Percentiles rank a stretch among this genome's conserved stretches.
Conservation (phyloP, 2,329 filamentous ascomycete species). For the Reticulascus tulasneorum region DNA sequence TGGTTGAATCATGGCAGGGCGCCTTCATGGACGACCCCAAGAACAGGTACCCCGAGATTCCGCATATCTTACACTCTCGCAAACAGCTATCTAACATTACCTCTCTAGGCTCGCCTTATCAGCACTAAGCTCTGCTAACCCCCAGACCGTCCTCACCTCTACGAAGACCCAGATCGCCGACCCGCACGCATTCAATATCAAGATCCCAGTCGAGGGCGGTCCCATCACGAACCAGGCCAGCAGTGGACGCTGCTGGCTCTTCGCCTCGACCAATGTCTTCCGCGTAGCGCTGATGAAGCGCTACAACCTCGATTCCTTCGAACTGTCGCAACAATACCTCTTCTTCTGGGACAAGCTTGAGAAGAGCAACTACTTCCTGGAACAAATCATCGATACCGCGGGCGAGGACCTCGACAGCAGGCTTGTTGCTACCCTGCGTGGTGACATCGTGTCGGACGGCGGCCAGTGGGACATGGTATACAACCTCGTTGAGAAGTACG, state of each 20-base stretch:
- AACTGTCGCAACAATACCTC: slow-evolving; percentile 82
- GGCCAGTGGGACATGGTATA: slow-evolving; percentile 92
- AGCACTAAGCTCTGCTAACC: slow-evolving; percentile 65
- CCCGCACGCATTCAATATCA: slow-evolving; percentile 78
- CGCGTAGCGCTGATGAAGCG: slow-evolving; percentile 83
- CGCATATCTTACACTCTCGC: neutral
- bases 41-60: slow-evolving; percentile 46
- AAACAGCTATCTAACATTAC: neutral
- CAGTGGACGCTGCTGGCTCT: slow-evolving; percentile 86
- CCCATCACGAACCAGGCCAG: slow-evolving; percentile 82
- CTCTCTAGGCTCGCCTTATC: slow-evolving; percentile 64
- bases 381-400: slow-evolving; percentile 74
- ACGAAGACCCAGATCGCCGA: slow-evolving; percentile 61
- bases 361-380: slow-evolving; percentile 85
- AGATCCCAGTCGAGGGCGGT: slow-evolving; percentile 74
- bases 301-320: slow-evolving; percentile 72
- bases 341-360: slow-evolving; percentile 96
- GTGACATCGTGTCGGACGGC: slow-evolving; percentile 69
- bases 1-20: slow-evolving; percentile 56
- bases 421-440: slow-evolving; percentile 66
- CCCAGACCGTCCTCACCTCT: slow-evolving; percentile 62
- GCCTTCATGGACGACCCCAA: slow-evolving; percentile 61
- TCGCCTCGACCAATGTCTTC: slow-evolving; percentile 88
- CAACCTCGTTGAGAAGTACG: slow-evolving; percentile 83
- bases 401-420: slow-evolving; percentile 67